Base-by-base conservation (phyloP, 345 rosid species). In the Capsella bursapastoris region DNA sequence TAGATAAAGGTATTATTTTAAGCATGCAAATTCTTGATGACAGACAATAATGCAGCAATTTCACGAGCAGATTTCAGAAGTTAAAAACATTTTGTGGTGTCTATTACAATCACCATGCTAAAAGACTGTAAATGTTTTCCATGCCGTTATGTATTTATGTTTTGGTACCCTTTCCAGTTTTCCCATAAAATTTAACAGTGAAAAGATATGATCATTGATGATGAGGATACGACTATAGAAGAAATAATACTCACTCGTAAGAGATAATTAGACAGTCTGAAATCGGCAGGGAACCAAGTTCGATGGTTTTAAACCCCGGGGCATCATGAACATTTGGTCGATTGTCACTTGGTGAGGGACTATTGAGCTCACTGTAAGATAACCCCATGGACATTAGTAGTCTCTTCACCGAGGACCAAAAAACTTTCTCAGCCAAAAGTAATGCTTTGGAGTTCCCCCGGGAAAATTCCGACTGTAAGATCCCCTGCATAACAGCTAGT, bases 191-290 rank as follows among this genome's bases (percentile, higher is more conserved):
- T 38, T 55, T 13, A 56, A 1, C 6, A 47, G 15, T 41, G 27
- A 45, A 76, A 50, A 50, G 64, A 29, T 61, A 55, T 35, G 35
- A 28, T 16, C 37, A 70, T 13, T 47, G 51, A 16, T 13, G 52
- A 16, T 25, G 64, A 67, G 32, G 51, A 66, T 15, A 64, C 9
- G 25, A 7, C 2, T 65, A 32, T 56, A 57, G 18, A 77, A 70
- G 53, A 64, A 60, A 52, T 57, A 27, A 38, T 57, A 80, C 92
- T 80, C 78, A 87, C 92, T 87, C 84, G 16, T 82, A 82, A 47
- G 86, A 78, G 50, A 75, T 84, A 57, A 87, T 38, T 51, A 84
- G 76, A 67, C 89, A 85, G 69, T 81, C 88, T 71, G 87, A 79
- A 63, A 10, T 74, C 71, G 66, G 83, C 67, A 77, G 56, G 76